Evolutionary conservation across 1,284 basidiomycete genomes (phyloP).

Genomic region (Irpex lacteus): DNA sequence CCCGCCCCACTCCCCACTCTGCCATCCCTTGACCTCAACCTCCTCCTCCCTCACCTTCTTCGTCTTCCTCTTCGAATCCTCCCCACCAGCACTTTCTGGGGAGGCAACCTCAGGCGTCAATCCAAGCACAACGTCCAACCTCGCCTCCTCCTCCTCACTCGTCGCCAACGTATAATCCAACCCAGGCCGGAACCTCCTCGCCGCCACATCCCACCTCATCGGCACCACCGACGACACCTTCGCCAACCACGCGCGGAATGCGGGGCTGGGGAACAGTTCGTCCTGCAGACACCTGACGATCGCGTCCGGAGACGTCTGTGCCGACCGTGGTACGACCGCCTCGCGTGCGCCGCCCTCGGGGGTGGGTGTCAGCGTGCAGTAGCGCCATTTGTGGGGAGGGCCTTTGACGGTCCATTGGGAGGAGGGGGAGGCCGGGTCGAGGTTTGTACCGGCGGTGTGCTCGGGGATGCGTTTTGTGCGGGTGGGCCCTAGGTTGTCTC

Average conservation of each 20-base stretch:
- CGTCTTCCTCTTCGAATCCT: slow-evolving; percentile 29
- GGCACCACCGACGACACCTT: slow-evolving; percentile 79
- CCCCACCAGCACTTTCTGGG: slow-evolving; percentile 29
- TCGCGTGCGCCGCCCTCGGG: slow-evolving; percentile 17
- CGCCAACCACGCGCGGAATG: slow-evolving; percentile 90
- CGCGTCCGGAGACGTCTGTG: slow-evolving; percentile 49
- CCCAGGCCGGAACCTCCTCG: slow-evolving; percentile 88
- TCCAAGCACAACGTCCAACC: slow-evolving; percentile 88
- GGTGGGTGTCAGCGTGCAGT: slow-evolving; percentile 57
- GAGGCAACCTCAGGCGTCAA: slow-evolving; percentile 73
- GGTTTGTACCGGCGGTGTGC: slow-evolving; percentile 56
- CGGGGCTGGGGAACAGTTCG: slow-evolving; percentile 76
- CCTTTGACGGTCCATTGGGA: slow-evolving; percentile 72
- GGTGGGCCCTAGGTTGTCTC: slow-evolving; percentile 63
- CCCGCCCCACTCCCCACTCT: slow-evolving; percentile 82
- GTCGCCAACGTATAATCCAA: slow-evolving; percentile 95
- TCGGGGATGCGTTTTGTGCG: slow-evolving; percentile 53
- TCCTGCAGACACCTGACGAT: slow-evolving; percentile 69
- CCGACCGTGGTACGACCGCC: slow-evolving; percentile 47
- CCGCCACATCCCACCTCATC: slow-evolving; percentile 70
- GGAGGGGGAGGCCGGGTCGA: slow-evolving; percentile 20
- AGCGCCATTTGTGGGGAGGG: slow-evolving; percentile 94
- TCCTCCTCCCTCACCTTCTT: slow-evolving; percentile 35
- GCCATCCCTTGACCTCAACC: slow-evolving; percentile 56
- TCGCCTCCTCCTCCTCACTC: slow-evolving; percentile 79